Base-by-base conservation (phyloP, 768 basidiomycete genomes). In the Lentinula sp. region DNA sequence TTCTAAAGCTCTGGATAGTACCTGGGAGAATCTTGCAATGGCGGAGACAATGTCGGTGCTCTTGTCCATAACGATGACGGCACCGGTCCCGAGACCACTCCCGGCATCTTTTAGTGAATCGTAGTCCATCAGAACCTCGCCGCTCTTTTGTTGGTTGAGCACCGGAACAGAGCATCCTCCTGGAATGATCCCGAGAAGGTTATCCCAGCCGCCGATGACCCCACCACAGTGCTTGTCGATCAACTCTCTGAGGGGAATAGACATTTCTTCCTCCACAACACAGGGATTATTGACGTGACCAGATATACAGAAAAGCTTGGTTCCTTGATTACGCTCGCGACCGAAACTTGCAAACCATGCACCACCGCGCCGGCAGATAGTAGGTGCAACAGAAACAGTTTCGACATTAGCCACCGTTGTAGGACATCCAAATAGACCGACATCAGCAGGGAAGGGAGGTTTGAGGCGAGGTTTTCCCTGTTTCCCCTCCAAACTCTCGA, bases 51-150 rank as follows among this genome's bases (percentile, higher is more conserved):
- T 88, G 70, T 99, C 96, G 33, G 96, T 97, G 70, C 87, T 88
- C 79, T 98, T 94, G 80, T 99, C 88, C 95, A 98, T 97, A 67
- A 99, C 96, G 64, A 99, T 98, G 62, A 99, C 95, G 15, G 96
- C 96, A 61, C 96, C 96, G 0, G 96, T 99, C 18, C 96, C 96
- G 62, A 99, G 85, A 73, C 95, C 95, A n/a, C 93, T 90, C 67
- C 93, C 91, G 1, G 91, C 89, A 70, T 98, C 96, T 73, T 95
- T 96, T 63, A 98, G 81, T 6, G 96, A 98, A 75, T 99, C 96
- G 69, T 88, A 99, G 77, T 98, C 96, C 96, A 99, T 98, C 90
- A 99, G 78, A 42, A 95, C 96, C 71, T 93, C 89, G 55, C 85
- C 85, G 68, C 92, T 96, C 65, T 83, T 82, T 66, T 88, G 77